These are phyloP conservation scores for Saccharomyces pastorianus DNA, from an alignment of 1,139 yeast species.

Conservation along the genomic window DNA sequence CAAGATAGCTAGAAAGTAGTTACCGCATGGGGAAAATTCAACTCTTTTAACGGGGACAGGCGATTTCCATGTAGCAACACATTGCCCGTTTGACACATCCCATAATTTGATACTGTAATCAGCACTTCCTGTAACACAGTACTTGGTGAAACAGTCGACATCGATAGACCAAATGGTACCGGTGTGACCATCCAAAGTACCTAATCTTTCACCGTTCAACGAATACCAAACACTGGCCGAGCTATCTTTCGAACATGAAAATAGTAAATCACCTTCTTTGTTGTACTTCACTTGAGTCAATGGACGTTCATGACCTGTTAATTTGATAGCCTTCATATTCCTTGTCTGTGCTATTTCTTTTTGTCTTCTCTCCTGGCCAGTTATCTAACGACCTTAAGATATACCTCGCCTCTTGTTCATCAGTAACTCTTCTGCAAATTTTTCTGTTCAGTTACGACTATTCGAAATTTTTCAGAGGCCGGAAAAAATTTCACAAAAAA, in stretches of 20 bases:
- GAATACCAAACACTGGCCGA: conserved; percentile 90
- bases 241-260: conserved; percentile 88
- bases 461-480: not conserved
- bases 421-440: not conserved
- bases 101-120: conserved; percentile 82
- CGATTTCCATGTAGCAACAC: conserved; percentile 64
- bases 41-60: conserved; percentile 88
- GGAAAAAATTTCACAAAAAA: not conserved
- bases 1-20: conserved; percentile 64
- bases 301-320: conserved; percentile 81
- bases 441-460: not conserved
- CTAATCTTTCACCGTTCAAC: conserved; percentile 92
- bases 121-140: conserved; percentile 84
- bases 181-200: conserved; percentile 80
- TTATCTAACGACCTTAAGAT: not conserved
- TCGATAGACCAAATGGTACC: conserved; percentile 97
- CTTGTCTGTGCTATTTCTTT: not conserved
- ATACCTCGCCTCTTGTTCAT: not conserved
- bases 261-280: conserved; percentile 88
- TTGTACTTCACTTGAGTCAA: conserved; percentile 88
- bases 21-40: conserved; percentile 71
- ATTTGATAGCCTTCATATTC: conserved; percentile 46
- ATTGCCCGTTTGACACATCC: conserved; percentile 73
- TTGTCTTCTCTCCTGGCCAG: not conserved
- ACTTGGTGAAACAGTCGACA: conserved; percentile 59